Evolutionary conservation across 2,329 filamentous ascomycete genomes (phyloP).

Genomic region (Neopestalotiopsis sp.): DNA sequence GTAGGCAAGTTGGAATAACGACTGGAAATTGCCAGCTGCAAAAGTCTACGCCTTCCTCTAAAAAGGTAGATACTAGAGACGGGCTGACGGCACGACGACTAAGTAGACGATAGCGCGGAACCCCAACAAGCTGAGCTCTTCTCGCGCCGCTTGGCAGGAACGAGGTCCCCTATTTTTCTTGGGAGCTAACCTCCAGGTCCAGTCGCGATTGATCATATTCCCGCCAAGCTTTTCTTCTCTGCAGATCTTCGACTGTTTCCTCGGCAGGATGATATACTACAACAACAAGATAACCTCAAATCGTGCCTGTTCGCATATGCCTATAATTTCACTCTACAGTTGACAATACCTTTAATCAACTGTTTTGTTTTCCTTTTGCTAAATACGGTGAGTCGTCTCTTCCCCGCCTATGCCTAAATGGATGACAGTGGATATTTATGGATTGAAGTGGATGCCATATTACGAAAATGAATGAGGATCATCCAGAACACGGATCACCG

Average conservation of each 20-base stretch:
- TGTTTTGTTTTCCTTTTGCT: background rate
- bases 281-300: background rate
- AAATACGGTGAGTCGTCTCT: background rate
- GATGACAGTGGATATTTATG: slow-evolving; percentile 1
- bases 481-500: slow-evolving; percentile 7
- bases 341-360: background rate
- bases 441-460: slow-evolving; percentile 1
- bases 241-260: background rate
- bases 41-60: background rate
- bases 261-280: background rate
- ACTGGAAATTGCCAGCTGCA: background rate
- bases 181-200: background rate
- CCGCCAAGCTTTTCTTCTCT: background rate
- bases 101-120: background rate
- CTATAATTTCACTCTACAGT: background rate
- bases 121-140: background rate
- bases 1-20: background rate
- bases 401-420: background rate
- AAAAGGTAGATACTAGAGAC: background rate
- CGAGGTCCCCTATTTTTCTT: background rate
- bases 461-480: slow-evolving; percentile 11
- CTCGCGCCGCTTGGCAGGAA: background rate
- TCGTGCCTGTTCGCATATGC: background rate
- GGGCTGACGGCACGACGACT: background rate
- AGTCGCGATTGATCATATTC: background rate